These are phyloP conservation scores for Trichosporon ovoides DNA, from an alignment of 1,284 basidiomycete genomes.

Conservation along the genomic window DNA sequence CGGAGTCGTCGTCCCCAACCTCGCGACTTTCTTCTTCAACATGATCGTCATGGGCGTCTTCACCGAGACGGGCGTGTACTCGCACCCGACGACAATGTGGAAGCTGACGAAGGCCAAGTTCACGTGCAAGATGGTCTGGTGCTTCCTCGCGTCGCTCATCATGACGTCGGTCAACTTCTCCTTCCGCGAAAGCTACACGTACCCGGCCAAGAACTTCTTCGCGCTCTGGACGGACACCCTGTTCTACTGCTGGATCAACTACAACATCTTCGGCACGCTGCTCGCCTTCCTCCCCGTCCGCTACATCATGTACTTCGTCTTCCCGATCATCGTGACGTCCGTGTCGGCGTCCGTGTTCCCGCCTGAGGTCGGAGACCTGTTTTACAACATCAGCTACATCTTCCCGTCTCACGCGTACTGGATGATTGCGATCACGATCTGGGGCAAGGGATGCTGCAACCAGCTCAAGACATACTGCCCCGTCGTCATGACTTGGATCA, in stretches of 20 bases:
- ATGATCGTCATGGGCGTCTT: constrained; percentile 20
- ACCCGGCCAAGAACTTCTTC: constrained; percentile 20
- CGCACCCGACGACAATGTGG: constrained; percentile 10
- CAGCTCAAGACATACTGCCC: constrained; percentile 19
- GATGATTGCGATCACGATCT: constrained; percentile 15
- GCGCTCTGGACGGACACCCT: constrained; percentile 15
- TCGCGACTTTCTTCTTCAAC: constrained; percentile 15
- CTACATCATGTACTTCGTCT: constrained; percentile 14
- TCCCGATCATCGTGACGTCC: constrained; percentile 12
- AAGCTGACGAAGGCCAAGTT: constrained; percentile 5
- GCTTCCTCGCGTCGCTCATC: constrained; percentile 17
- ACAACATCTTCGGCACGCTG: constrained; percentile 17
- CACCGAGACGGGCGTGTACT: constrained; percentile 16
- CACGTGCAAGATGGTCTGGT: constrained; percentile 18
- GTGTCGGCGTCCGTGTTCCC: constrained; percentile 22
- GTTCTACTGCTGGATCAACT: constrained; percentile 15
- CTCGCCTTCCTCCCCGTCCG: constrained; percentile 16
- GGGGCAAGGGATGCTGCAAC: constrained; percentile 19
- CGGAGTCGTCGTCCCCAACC: constrained; percentile 16
- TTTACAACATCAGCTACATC: constrained; percentile 23
- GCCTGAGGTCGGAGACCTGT: constrained; percentile 16
- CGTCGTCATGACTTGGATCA: constrained; percentile 23
- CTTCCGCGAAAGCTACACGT: constrained; percentile 14
- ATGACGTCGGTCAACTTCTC: constrained; percentile 7
- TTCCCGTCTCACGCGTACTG: constrained; percentile 23